These are phyloP conservation scores for Trametes coccinea DNA, from an alignment of 768 basidiomycete genomes.

Conservation along the genomic window DNA sequence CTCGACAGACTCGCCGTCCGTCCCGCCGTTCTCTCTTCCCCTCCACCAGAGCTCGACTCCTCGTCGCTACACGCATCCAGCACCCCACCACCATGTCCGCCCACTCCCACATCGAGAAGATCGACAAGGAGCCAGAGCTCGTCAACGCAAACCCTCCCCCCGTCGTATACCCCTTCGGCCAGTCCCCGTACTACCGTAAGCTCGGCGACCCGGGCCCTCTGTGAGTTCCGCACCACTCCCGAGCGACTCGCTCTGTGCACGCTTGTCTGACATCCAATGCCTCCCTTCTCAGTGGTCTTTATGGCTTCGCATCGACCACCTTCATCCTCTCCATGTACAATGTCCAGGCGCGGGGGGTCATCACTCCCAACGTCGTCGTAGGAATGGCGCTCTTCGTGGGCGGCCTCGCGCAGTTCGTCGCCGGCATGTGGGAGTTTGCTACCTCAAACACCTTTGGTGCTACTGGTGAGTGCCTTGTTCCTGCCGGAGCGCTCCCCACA, in stretches of 20 bases:
- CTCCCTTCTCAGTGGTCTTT: constrained; percentile 58
- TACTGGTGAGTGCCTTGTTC: constrained; percentile 51
- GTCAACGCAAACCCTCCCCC: constrained; percentile 18
- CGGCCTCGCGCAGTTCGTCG: constrained; percentile 82
- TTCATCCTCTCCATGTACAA: constrained; percentile 80
- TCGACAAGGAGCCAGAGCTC: constrained; percentile 22
- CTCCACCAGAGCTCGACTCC: neutral
- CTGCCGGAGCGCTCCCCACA: neutral
- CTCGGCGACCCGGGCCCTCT: constrained; percentile 65
- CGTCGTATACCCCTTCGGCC: constrained; percentile 7
- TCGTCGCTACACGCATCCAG: neutral
- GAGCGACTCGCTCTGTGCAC: neutral
- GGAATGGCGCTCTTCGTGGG: constrained; percentile 88
- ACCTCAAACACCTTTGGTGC: constrained; percentile 69
- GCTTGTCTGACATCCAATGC: constrained; percentile 6
- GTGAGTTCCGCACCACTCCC: constrained; percentile 33
- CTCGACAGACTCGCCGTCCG: neutral
- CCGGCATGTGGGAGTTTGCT: constrained; percentile 76
- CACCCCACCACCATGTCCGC: constrained; percentile 21
- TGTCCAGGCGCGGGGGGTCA: constrained; percentile 52
- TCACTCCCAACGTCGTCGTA: constrained; percentile 66
- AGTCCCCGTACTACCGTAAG: constrained; percentile 19
- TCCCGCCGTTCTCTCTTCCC: neutral
- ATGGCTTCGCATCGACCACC: constrained; percentile 83
- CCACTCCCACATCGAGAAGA: constrained; percentile 28